Percentiles rank a stretch among this genome's conserved stretches.
Conservation (phyloP, 2,329 filamentous ascomycete genomes). For the Apiospora pterosperma region DNA sequence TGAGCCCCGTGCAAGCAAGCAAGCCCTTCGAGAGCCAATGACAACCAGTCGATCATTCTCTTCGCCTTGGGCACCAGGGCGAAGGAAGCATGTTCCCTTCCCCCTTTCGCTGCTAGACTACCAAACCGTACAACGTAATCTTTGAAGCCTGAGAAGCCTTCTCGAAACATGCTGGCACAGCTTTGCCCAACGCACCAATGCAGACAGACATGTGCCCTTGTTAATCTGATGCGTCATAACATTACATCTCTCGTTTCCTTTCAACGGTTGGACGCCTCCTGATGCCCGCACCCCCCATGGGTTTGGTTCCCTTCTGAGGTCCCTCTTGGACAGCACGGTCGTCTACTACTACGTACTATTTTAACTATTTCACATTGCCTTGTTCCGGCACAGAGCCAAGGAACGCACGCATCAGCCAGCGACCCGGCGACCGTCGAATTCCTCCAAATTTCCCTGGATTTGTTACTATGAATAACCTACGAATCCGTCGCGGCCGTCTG, state of each 20-base stretch:
- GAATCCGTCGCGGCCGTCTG: neutral
- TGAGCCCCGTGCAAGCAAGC: neutral
- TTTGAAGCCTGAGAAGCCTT: neutral
- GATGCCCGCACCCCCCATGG: neutral
- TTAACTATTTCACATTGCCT: too few relatives aligned
- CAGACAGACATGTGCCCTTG: neutral
- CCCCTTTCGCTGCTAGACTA: neutral
- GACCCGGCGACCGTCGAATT: neutral
- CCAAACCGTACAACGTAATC: neutral
- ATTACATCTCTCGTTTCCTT: neutral
- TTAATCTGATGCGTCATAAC: conserved; percentile 2
- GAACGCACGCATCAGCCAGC: neutral
- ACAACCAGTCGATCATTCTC: neutral
- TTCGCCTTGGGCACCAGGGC: neutral
- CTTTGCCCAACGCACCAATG: neutral
- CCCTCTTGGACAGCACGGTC: neutral
- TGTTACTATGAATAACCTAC: conserved; percentile 2
- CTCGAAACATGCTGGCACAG: neutral
- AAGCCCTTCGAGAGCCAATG: too few relatives aligned
- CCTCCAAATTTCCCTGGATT: neutral
- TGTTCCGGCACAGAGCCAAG: neutral
- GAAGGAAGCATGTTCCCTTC: neutral
- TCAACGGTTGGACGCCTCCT: too few relatives aligned
- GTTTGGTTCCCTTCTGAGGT: neutral
- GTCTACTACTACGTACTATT: too few relatives aligned